Conservation (phyloP, 116 monocot genomes). For the Trichopus zeylanicus region DNA sequence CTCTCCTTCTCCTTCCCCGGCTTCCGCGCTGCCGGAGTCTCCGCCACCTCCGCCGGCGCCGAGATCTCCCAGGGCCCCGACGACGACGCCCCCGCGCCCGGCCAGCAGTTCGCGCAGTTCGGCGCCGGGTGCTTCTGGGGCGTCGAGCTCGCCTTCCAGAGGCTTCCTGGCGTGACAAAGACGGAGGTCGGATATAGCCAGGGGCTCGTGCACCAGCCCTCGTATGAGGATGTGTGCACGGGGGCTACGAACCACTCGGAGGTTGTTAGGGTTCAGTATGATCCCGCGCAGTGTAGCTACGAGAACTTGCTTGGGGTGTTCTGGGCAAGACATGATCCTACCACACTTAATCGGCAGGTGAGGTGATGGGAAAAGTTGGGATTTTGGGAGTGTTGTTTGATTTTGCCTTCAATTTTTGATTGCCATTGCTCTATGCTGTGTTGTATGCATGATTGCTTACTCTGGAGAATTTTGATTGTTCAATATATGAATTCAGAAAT, state of each 20-base stretch:
- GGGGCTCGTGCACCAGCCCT: constrained; percentile 56
- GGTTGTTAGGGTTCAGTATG: constrained; percentile 73
- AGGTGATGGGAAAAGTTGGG: not conserved
- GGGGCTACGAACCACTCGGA: constrained; percentile 61
- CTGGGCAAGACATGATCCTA: constrained; percentile 79
- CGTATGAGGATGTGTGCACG: constrained; percentile 71
- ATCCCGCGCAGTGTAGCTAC: constrained; percentile 45
- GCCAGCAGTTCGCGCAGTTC: constrained; percentile 57
- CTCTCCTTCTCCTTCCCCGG: not conserved
- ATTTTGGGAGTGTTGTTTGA: too few relatives aligned
- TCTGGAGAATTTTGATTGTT: too few relatives aligned
- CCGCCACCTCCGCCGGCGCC: constrained; percentile 17
- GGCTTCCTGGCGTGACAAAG: constrained; percentile 54
- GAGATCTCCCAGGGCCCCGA: constrained; percentile 48
- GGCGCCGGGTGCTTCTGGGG: constrained; percentile 94
- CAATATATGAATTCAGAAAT: too few relatives aligned
- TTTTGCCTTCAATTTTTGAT: too few relatives aligned
- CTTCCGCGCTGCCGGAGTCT: not conserved
- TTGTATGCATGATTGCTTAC: too few relatives aligned
- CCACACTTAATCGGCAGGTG: constrained; percentile 81
- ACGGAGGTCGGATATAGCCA: constrained; percentile 90
- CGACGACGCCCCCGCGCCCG: constrained; percentile 43
- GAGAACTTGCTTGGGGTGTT: constrained; percentile 61
- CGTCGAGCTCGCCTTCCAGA: constrained; percentile 77
- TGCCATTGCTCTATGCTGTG: too few relatives aligned